Evolutionary conservation across 2,329 filamentous ascomycete genomes (phyloP), one percentile per base, ranked within the genome.

Genomic region (Phoma sp.): DNA sequence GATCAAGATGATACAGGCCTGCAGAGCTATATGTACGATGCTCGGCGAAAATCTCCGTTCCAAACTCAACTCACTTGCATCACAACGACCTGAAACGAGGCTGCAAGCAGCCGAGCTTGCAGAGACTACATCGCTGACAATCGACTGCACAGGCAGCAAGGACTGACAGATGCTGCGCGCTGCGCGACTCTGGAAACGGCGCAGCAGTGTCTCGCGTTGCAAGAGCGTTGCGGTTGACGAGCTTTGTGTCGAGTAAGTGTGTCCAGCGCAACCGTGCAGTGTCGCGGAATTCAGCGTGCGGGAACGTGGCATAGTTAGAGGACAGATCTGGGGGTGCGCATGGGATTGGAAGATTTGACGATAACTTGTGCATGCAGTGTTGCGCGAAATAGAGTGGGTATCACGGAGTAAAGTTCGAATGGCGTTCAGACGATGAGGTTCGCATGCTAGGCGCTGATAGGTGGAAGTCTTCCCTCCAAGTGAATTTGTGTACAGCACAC

Each of bases 281-380:
- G 36, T 49, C 36, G 52, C 52, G 30, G 41, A 39, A 48, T 40
- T 46, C 37, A 45, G 47, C 49, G 27, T 29, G 27, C 27, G 27
- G 27, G 27, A 57, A 59, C 52, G 57, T 59, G 53, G 57, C 45
- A 45, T 49, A 41, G 50, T 50, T 45, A 53, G 41, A 41, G 53
- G 57, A 48, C 52, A 57, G 49, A 48, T 50, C 41, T 53, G 49
- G 38, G 48, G 49, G 18, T 49, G 29, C 55, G 38, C 47, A 50
- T 38, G 33, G 32, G 30, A 18, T 10, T 35, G 32, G 32, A 33
- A 18, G 32, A 40, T 30, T 49, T 38, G 37, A 11, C 32, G 14
- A 37, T 23, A 14, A 35, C 27, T 43, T 45, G 30, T 42, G 39
- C 47, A 33, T 55, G 39, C 43, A 10, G 40, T 45, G 32, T 33